A percentile compares a stretch with the other conserved stretches of the same genome.
Conservation (phyloP, 768 basidiomycete species). For the Tulasnella sp. region DNA sequence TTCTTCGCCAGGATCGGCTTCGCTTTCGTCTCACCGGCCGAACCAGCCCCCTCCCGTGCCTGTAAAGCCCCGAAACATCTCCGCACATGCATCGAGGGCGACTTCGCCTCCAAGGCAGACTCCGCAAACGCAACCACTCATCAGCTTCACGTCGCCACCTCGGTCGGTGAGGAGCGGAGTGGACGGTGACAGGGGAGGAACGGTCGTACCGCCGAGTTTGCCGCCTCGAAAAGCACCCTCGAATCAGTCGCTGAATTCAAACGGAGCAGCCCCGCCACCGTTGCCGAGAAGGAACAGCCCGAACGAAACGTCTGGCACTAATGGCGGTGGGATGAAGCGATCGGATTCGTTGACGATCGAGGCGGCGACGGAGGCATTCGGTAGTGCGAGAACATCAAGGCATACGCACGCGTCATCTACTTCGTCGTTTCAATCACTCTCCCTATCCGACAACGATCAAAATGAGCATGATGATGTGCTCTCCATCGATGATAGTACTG, state of each 20-base stretch:
- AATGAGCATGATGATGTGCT: constrained; percentile 28
- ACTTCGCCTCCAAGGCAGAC: neutral
- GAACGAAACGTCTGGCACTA: neutral
- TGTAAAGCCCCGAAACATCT: neutral
- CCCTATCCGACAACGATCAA: constrained; percentile 42
- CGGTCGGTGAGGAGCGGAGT: neutral
- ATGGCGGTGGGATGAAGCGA: constrained; percentile 13
- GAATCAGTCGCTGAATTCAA: neutral
- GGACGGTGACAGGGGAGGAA: neutral
- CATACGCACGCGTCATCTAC: constrained; percentile 60
- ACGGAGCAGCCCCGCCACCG: neutral
- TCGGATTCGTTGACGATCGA: constrained; percentile 45
- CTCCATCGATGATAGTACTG: neutral
- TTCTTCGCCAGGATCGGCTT: neutral
- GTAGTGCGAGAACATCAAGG: constrained; percentile 22
- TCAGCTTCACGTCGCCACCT: constrained; percentile 4
- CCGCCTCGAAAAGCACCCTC: neutral
- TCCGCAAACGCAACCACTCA: neutral
- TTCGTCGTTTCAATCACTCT: constrained; percentile 76
- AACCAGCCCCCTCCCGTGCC: neutral
- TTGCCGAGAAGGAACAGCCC: neutral
- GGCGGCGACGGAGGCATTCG: constrained; percentile 21
- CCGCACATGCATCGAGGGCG: neutral
- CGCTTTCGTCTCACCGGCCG: neutral
- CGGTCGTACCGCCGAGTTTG: constrained; percentile 1